phyloP scores from a whole-genome alignment of 345 rosid genomes.

The Eucalyptus rudis region DNA sequence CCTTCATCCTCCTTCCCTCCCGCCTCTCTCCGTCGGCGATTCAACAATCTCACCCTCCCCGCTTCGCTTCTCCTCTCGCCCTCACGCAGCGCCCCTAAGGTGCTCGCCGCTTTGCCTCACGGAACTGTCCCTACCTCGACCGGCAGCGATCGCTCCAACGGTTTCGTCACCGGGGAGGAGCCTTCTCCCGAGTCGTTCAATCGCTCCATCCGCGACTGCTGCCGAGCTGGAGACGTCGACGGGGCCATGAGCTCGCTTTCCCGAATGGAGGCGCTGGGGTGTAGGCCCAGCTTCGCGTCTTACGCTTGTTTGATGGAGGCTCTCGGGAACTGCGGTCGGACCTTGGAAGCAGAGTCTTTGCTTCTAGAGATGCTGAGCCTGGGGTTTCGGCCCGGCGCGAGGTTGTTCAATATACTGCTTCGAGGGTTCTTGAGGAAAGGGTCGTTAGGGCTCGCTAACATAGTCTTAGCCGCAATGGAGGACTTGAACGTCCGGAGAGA shows the following conservation, averaged over 20 bases:
- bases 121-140: neutral
- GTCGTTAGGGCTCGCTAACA: conserved; percentile 23
- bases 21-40: neutral
- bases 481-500: conserved; percentile 11
- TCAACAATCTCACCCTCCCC: neutral
- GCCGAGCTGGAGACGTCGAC: conserved; percentile 26
- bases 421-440: conserved; percentile 49
- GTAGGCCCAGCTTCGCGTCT: conserved; percentile 16
- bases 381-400: conserved; percentile 16
- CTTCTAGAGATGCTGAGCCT: conserved; percentile 29
- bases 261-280: conserved; percentile 36
- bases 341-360: conserved; percentile 50
- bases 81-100: neutral
- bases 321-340: conserved; percentile 33
- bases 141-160: neutral
- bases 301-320: conserved; percentile 34
- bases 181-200: conserved; percentile 17
- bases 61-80: neutral
- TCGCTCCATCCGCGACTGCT: conserved; percentile 24
- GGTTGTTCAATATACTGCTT: conserved; percentile 32
- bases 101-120: neutral
- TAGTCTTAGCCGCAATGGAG: conserved; percentile 26
- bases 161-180: conserved; percentile 4
- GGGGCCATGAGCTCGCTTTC: conserved; percentile 41
- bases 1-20: neutral